Percentiles rank a stretch among this genome's conserved stretches.
Conservation (phyloP, 208 protist species). For the Crithidia mellificae region DNA sequence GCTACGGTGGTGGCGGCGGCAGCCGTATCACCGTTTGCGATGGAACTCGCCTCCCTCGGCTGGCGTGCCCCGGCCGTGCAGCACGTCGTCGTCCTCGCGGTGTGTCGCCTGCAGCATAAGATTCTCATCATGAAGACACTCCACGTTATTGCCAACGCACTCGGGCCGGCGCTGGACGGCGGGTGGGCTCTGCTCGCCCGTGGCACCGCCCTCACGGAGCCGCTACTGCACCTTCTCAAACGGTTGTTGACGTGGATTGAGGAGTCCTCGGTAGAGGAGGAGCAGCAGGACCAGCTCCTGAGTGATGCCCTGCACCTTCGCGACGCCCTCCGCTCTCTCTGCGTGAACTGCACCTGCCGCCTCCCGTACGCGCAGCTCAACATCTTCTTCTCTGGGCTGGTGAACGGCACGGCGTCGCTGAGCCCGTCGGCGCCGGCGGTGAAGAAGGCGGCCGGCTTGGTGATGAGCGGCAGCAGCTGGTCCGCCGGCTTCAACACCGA, state of each 20-base stretch:
- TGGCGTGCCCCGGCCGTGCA: conserved; percentile 27
- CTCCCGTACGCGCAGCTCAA: conserved; percentile 32
- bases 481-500: conserved; percentile 5
- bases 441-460: conserved; percentile 12
- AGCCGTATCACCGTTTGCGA: neutral
- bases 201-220: conserved; percentile 50
- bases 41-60: conserved; percentile 3
- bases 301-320: conserved; percentile 54
- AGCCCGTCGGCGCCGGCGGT: neutral
- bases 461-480: conserved; percentile 15
- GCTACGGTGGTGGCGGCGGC: neutral
- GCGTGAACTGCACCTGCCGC: conserved; percentile 43
- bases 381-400: conserved; percentile 41
- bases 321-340: conserved; percentile 60
- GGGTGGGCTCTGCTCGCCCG: conserved; percentile 53
- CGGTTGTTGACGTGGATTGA: conserved; percentile 35
- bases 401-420: conserved; percentile 26
- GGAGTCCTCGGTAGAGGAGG: conserved; percentile 33
- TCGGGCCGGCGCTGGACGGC: conserved; percentile 42
- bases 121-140: conserved; percentile 58
- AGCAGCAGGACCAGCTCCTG: conserved; percentile 41
- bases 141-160: conserved; percentile 53
- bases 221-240: conserved; percentile 43
- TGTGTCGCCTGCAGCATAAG: conserved; percentile 52
- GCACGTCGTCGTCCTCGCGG: conserved; percentile 29